These are phyloP conservation scores for Lunularia cruciata DNA, from an alignment of 225 moss, liverwort and hornwort species.

Conservation along the genomic window DNA sequence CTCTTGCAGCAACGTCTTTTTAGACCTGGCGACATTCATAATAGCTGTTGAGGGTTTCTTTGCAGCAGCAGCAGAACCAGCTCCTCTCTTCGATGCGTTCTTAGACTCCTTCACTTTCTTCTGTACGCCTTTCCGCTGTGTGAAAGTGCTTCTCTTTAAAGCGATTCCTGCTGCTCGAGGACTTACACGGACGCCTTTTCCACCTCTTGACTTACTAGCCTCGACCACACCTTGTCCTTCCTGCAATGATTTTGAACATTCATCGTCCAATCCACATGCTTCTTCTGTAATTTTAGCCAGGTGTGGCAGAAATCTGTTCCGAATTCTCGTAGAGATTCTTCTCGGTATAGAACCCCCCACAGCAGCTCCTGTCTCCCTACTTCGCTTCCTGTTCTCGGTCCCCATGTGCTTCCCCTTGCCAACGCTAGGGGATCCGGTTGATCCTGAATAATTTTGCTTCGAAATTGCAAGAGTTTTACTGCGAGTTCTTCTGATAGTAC, in stretches of 20 bases:
- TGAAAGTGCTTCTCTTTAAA: background rate
- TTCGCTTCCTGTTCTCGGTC: constrained; percentile 1
- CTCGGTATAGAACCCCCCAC: background rate
- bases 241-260: background rate
- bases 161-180: background rate
- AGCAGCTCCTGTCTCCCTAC: background rate
- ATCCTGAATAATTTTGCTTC: background rate
- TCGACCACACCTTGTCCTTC: background rate
- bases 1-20: background rate
- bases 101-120: background rate
- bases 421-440: background rate
- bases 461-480: background rate
- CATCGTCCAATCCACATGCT: background rate
- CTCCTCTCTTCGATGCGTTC: background rate
- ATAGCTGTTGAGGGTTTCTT: background rate
- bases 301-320: background rate
- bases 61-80: too few species aligned
- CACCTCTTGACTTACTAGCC: too few species aligned
- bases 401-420: constrained; percentile 1
- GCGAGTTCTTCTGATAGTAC: constrained; percentile 7
- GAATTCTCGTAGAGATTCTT: background rate
- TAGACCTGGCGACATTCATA: constrained; percentile 8
- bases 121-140: background rate
- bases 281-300: constrained; percentile 15
- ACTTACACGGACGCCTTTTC: too few species aligned